Base-by-base conservation (phyloP, 495 filamentous ascomycete genomes). In the Hypoxylon lienhwacheense region DNA sequence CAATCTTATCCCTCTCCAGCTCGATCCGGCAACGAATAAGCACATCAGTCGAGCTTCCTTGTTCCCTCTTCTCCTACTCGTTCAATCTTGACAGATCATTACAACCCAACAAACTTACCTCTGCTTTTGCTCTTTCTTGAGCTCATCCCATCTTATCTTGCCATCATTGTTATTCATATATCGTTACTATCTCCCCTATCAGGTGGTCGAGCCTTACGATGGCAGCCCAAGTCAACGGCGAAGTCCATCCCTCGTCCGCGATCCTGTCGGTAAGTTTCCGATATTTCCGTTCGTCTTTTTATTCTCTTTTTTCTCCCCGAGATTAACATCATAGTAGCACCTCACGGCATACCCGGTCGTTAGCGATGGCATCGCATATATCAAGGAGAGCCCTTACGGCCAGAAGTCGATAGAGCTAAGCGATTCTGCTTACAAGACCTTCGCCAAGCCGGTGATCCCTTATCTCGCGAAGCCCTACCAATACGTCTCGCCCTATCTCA, bases 271-370 rank as follows among this genome's bases (percentile, higher is more conserved):
- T 88, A 79, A 64, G 85, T 32, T 47, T 19, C 6, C 55, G 20
- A 55, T 26, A 42, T 28, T n/a, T 56, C n/a, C 25, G 45, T 48
- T 7, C 20, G n/a, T 36, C 36, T 12, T 20, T 14, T 7, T 36
- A 45, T 12, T 20, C 10, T 7, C 16, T 22, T 8, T 1, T 11
- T 7, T 17, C n/a, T 14, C 21, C 25, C 11, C 16, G 21, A n/a
- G 8, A 34, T 50, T 61, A 48, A 55, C 31, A 24, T 29, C 34
- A 33, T 36, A 24, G 31, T 64, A 95, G 87, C 92, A 97, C 67
- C 80, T 97, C 54, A 79, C 80, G 29, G 85, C 84, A 54, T 96
- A 95, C 74, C 93, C 93, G 7, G 73, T 93, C 43, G 80, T 97
- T 67, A 84, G 82, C 62, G 90, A 95, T 70, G 75, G 82, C 63